A percentile compares a stretch with the other conserved stretches of the same genome.
Conservation (phyloP, 1,284 basidiomycete genomes). For the Cutaneotrichosporon sp. region DNA sequence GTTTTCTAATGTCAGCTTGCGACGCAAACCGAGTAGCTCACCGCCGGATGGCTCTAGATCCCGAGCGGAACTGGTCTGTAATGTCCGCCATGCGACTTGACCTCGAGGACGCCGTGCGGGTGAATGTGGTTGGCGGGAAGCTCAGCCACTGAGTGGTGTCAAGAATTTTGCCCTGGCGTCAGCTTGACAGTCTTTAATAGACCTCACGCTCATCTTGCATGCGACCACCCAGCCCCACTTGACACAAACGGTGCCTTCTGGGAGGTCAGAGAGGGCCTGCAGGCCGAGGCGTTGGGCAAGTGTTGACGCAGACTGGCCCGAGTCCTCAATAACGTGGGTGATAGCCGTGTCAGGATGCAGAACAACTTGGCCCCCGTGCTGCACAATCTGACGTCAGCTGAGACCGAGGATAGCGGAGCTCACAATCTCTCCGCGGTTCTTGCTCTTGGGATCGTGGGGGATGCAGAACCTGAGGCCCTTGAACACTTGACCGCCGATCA, state of each 20-base stretch:
- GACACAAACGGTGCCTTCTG: conserved; percentile 35
- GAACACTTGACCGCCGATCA: conserved; percentile 25
- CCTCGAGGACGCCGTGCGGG: neutral
- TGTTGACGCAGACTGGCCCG: conserved; percentile 12
- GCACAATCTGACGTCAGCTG: conserved; percentile 25
- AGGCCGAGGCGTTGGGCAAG: conserved; percentile 30
- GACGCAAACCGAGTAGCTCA: conserved; percentile 1
- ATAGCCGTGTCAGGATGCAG: conserved; percentile 39
- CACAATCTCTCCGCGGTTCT: conserved; percentile 32
- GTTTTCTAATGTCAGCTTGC: conserved; percentile 18
- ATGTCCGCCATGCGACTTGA: conserved; percentile 23
- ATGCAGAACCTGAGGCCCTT: conserved; percentile 36
- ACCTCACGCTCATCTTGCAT: conserved; percentile 33
- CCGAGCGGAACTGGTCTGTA: conserved; percentile 19
- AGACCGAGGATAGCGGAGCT: conserved; percentile 3
- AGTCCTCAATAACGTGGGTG: conserved; percentile 41
- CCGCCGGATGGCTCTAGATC: conserved; percentile 20
- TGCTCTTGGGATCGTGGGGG: conserved; percentile 28
- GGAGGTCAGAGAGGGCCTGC: conserved; percentile 30
- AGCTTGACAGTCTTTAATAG: neutral
- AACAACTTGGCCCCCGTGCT: conserved; percentile 31
- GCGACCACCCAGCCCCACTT: conserved; percentile 36
- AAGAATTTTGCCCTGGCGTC: conserved; percentile 20
- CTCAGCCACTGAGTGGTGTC: conserved; percentile 26
- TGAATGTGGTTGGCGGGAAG: conserved; percentile 27